phyloP scores from a whole-genome alignment of 305 asterid genomes.

The Stenogyne calaminthoides region DNA sequence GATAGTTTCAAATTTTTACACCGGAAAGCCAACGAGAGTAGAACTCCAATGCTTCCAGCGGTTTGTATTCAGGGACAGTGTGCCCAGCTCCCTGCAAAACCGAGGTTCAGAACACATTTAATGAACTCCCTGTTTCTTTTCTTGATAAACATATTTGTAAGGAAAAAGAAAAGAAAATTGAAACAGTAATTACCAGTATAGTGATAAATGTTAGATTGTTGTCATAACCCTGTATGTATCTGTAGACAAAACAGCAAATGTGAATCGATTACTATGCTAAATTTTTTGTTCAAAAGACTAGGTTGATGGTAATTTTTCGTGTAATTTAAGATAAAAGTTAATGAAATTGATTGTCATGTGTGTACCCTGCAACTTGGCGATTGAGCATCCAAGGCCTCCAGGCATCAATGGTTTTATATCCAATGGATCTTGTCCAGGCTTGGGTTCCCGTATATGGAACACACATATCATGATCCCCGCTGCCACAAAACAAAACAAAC shows the following conservation, averaged over 20 bases:
- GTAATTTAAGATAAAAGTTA: background rate
- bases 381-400: slow-evolving; percentile 78
- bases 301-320: background rate
- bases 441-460: slow-evolving; percentile 81
- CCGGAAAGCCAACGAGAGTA: slow-evolving; percentile 71
- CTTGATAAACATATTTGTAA: background rate
- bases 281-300: background rate
- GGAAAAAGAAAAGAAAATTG: slow-evolving; percentile 24
- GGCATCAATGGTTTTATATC: slow-evolving; percentile 62
- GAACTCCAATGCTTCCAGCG: slow-evolving; percentile 68
- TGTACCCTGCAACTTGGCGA: slow-evolving; percentile 69
- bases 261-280: background rate
- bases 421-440: slow-evolving; percentile 76
- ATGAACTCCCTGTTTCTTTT: background rate
- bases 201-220: slow-evolving; percentile 77
- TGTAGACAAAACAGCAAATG: slow-evolving; percentile 22
- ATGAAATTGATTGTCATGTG: slow-evolving; percentile 3
- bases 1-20: slow-evolving; percentile 43
- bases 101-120: background rate
- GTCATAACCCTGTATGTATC: slow-evolving; percentile 71
- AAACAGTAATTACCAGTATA: slow-evolving; percentile 49
- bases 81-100: slow-evolving; percentile 80
- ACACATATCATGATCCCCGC: slow-evolving; percentile 96
- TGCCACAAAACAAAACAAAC: slow-evolving; percentile 33
- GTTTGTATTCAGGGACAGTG: slow-evolving; percentile 87